These are phyloP conservation scores for Solanum megistacrolobum DNA, from an alignment of 257 asterid species.

Conservation along the genomic window DNA sequence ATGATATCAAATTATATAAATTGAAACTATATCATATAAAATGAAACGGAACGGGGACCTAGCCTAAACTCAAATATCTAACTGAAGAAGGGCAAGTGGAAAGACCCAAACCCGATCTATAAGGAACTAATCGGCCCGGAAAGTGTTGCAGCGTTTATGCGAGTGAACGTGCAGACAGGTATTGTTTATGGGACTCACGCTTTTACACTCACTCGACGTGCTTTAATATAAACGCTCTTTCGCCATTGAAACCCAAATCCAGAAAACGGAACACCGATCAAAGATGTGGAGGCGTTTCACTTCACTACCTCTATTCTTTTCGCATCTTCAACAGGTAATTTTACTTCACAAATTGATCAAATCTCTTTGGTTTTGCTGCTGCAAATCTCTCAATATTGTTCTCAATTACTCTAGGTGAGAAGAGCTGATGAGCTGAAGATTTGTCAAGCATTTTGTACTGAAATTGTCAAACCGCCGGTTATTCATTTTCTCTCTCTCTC, in stretches of 20 bases:
- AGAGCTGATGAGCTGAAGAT: slow-evolving; percentile 34
- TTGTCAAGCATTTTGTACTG: slow-evolving; percentile 35
- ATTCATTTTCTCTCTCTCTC: not conserved
- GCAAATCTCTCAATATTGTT: not conserved
- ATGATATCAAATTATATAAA: too few species aligned
- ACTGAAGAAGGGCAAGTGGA: not conserved
- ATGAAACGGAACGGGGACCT: too few species aligned
- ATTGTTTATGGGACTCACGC: not conserved
- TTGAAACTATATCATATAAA: too few species aligned
- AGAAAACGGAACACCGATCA: not conserved
- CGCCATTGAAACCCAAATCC: not conserved
- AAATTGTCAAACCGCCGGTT: slow-evolving; percentile 36
- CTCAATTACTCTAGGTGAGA: slow-evolving; percentile 12
- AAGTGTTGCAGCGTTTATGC: not conserved
- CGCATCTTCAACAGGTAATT: slow-evolving; percentile 41
- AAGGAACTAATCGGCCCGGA: not conserved
- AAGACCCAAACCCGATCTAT: not conserved
- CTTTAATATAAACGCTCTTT: not conserved
- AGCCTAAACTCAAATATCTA: not conserved
- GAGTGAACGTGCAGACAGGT: not conserved
- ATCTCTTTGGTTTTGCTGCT: not conserved
- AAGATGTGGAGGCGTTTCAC: slow-evolving; percentile 74
- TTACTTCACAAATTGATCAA: not conserved
- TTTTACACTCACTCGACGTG: not conserved
- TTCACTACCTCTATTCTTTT: slow-evolving; percentile 37